Evolutionary conservation across 139 green algal genomes (phyloP).

Genomic region (Micractinium conductrix): DNA sequence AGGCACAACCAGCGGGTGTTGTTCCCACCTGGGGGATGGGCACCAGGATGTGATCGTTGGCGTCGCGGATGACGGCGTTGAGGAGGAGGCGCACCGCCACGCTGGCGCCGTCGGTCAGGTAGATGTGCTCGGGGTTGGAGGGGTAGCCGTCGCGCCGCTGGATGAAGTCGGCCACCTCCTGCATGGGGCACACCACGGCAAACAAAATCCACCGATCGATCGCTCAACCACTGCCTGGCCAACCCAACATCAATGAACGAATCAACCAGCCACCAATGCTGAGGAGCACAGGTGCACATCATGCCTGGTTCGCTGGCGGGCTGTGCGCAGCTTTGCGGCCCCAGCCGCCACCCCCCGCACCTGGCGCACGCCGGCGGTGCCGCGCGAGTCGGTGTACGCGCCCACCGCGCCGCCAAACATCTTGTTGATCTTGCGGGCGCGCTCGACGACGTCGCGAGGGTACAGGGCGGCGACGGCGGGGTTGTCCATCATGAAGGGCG

Average conservation of each 20-base stretch:
- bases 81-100: conserved; percentile 80
- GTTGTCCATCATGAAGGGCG: conserved; percentile 85
- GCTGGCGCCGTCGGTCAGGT: conserved; percentile 84
- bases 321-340: too few relatives aligned
- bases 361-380: conserved; percentile 70
- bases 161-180: conserved; percentile 75
- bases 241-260: background rate
- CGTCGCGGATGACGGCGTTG: conserved; percentile 70
- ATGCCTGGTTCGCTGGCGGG: too few relatives aligned
- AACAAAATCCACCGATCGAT: too few relatives aligned
- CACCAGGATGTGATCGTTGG: conserved; percentile 76
- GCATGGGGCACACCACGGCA: background rate
- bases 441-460: conserved; percentile 81
- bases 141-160: conserved; percentile 79
- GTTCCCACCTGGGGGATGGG: conserved; percentile 69
- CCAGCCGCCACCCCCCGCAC: too few relatives aligned
- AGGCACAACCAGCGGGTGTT: too few relatives aligned
- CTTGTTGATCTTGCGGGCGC: conserved; percentile 74
- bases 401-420: conserved; percentile 80
- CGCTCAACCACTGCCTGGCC: too few relatives aligned
- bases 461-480: conserved; percentile 75
- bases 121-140: conserved; percentile 66
- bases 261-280: background rate
- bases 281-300: too few relatives aligned
- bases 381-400: conserved; percentile 90